Evolutionary conservation across 345 rosid genomes (phyloP), one percentile per base, ranked within the genome.

Genomic region (Euphorbia peplus): DNA sequence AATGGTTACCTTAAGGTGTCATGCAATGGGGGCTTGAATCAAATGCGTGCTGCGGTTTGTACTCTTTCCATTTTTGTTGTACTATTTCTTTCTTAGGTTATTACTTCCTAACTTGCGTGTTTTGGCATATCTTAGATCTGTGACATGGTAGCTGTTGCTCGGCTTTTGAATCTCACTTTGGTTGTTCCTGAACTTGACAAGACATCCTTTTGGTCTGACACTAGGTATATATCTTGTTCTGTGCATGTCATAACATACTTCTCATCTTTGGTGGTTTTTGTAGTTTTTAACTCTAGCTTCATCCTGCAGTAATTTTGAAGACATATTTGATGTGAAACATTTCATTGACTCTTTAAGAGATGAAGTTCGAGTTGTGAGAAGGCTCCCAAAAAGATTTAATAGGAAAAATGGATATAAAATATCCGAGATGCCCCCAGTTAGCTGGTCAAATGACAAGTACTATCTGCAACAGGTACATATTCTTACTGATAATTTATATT

Each of bases 151-250:
- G 82, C 90, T 50, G 83, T 87, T 79, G 90, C 97, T 59, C 84
- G 92, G 66, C 81, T 91, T 73, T 84, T 95, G 81, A 95, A 95
- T 81, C 93, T 95, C 76, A 91, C 99, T 68, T 80, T 95, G 80
- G 87, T 91, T 76, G 90, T 95, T 65, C 99, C 99, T 1, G 93
- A 95, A 85, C 96, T 95, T 60, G 99, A 95, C 79, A 95, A 90
- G 78, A 87, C 87, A 28, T 95, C 99, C 37, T 95, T 95, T 75
- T 95, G 99, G 99, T 90, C 97, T 66, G 99, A 95, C 82, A 90
- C 90, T 67, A 95, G 99, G 99, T 91, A 60, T 69, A 44, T 67
- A 59, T 41, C 10, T 41, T 60, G 48, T 74, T 79, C 30, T 56
- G 37, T 48, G 21, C 50, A 47, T 26, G 5, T 66, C 50, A 12